Base-by-base conservation (phyloP, 2,329 filamentous ascomycete species). In the Fusarium virguliforme region DNA sequence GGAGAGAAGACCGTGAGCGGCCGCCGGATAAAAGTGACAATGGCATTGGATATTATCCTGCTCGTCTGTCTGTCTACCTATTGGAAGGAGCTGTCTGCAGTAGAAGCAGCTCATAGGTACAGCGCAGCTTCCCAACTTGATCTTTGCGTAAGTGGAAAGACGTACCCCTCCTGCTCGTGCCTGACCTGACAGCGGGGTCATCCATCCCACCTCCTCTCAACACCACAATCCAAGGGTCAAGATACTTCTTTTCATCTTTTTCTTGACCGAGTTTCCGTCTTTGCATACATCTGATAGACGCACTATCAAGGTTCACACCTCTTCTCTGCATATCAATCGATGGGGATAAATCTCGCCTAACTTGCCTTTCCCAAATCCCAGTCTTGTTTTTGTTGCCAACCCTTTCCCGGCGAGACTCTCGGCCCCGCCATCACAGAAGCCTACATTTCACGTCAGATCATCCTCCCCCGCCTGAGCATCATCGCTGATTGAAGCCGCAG, bases 361-460 rank as follows among this genome's bases (percentile, higher is more conserved):
- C 35, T 32, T 48, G 4, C 8, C 40, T 54, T 28, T 40, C 35
- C 56, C 43, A 43, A 46, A 18, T 32, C 18, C 58, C 51, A 51
- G 28, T 40, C 28, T 46, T 37, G 12, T 35, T 18, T 18, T 18
- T 18, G 18, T 18, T 18, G 18, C 38, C 12, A 24, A 15, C 15
- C 43, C 43, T 37, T 38, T 18, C 18, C 28, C 30, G 46, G 18
- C 34, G 40, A 57, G 18, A 18, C 18, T 18, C 65, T 38, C 32
- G 46, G 15, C 59, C 61, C 65, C 57, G 41, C 62, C 65, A 55
- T 60, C 35, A 35, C 46, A 59, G 30, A 18, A 18, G 18, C 46
- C 43, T 38, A 43, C 40, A n/a, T 53, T 18, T 46, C 56, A 59
- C 9, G 46, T 73, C 74, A 72, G 53, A 63, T 64, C 70, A 72